These are phyloP conservation scores for Colletotrichum zoysiae DNA, from an alignment of 2,329 filamentous ascomycete genomes.

Conservation along the genomic window DNA sequence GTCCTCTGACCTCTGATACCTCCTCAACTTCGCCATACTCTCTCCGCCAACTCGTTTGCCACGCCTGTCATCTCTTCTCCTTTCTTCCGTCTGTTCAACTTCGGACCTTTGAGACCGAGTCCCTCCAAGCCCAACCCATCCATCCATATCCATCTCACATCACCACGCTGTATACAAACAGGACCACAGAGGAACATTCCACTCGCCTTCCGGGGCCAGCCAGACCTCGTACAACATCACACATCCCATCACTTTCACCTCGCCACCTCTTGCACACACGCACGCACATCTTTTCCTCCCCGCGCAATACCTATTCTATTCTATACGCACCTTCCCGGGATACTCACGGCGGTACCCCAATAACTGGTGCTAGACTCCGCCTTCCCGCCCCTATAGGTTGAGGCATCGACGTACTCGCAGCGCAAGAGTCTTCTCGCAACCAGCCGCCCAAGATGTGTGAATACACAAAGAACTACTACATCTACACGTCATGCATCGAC, in stretches of 20 bases:
- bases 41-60: background rate
- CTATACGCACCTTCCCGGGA: background rate
- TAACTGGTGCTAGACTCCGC: background rate
- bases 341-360: background rate
- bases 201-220: background rate
- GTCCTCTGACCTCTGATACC: conserved; percentile 25
- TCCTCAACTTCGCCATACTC: background rate
- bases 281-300: background rate
- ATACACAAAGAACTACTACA: conserved; percentile 82
- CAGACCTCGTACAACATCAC: background rate
- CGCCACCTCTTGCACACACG: background rate
- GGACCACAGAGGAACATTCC: conserved; percentile 6
- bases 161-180: background rate
- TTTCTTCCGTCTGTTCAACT: conserved; percentile 30
- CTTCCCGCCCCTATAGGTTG: background rate
- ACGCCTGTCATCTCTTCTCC: conserved; percentile 35
- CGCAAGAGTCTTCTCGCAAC: background rate
- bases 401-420: background rate
- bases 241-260: background rate
- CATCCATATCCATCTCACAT: too few relatives aligned
- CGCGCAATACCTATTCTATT: background rate
- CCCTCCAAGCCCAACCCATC: background rate
- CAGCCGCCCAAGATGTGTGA: conserved; percentile 63
- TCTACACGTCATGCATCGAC: conserved; percentile 78
- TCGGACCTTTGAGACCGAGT: conserved; percentile 19